Conservation (phyloP, 179 eudicot genomes). For the Corrigiola litoralis region DNA sequence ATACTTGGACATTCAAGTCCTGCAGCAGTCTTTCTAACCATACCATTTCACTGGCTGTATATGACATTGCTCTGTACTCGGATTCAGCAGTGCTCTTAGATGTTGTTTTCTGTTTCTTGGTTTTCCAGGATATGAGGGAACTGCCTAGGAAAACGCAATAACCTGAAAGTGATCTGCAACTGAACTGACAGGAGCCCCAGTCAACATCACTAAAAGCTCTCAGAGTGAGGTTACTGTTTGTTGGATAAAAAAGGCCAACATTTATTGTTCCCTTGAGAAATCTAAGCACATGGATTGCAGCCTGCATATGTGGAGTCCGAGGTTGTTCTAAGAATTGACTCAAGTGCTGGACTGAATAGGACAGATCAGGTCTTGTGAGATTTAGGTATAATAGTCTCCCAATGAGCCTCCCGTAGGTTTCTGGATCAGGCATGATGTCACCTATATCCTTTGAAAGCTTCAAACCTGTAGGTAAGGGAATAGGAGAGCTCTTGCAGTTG, state of each 20-base stretch:
- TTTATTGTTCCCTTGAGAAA: background rate
- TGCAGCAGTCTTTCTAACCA: too few relatives aligned
- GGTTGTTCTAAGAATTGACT: background rate
- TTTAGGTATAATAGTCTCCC: background rate
- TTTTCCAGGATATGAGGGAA: too few relatives aligned
- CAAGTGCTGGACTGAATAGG: background rate
- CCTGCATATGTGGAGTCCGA: background rate
- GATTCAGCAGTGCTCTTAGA: too few relatives aligned
- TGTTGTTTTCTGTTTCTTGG: too few relatives aligned
- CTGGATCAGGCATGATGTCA: background rate
- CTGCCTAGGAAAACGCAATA: too few relatives aligned
- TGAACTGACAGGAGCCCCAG: background rate
- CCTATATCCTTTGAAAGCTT: background rate
- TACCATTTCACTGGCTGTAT: too few relatives aligned
- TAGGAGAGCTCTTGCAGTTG: too few relatives aligned
- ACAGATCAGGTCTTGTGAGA: background rate
- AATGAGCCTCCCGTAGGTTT: background rate
- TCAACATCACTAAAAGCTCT: background rate
- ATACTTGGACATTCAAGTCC: accelerated
- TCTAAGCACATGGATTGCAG: background rate
- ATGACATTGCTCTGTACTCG: too few relatives aligned
- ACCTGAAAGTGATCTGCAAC: background rate
- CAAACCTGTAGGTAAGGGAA: background rate
- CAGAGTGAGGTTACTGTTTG: background rate
- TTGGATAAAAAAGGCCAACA: background rate